A percentile compares a stretch with the other conserved stretches of the same genome.
phyloP scores from a whole-genome alignment of 352 stramenopile genomes.

The Phytophthora cryptogea region DNA sequence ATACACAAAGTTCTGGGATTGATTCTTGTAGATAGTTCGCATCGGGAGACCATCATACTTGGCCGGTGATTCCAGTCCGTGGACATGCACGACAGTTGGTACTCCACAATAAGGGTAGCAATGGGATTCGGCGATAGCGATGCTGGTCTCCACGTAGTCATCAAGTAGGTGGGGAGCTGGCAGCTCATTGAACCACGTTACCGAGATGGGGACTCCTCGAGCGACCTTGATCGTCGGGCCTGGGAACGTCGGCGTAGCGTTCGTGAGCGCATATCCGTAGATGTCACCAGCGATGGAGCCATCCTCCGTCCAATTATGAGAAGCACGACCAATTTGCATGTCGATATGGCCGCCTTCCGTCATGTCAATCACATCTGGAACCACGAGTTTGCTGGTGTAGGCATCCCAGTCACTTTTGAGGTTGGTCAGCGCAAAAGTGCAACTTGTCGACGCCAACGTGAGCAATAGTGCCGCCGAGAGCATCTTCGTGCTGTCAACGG shows the following conservation, averaged over 20 bases:
- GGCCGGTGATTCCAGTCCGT: conserved; percentile 68
- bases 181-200: conserved; percentile 63
- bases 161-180: conserved; percentile 51
- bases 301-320: conserved; percentile 55
- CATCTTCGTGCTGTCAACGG: conserved; percentile 3
- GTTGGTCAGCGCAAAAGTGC: conserved; percentile 20
- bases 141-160: conserved; percentile 47
- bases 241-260: conserved; percentile 47
- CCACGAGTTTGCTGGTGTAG: conserved; percentile 37
- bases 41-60: conserved; percentile 64
- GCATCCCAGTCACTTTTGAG: conserved; percentile 47
- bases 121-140: conserved; percentile 50
- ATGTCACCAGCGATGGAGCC: conserved; percentile 43
- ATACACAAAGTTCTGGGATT: conserved; percentile 56
- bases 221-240: conserved; percentile 59
- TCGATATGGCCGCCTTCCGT: conserved; percentile 41
- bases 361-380: conserved; percentile 54
- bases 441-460: background rate
- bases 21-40: conserved; percentile 71
- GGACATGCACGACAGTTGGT: conserved; percentile 59
- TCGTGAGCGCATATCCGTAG: conserved; percentile 50
- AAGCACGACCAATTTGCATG: conserved; percentile 46
- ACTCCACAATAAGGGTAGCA: conserved; percentile 77
- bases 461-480: conserved; percentile 2
- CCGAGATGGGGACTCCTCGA: conserved; percentile 42